phyloP scores from a whole-genome alignment of 305 asterid genomes.

The Solanum hybrid region DNA sequence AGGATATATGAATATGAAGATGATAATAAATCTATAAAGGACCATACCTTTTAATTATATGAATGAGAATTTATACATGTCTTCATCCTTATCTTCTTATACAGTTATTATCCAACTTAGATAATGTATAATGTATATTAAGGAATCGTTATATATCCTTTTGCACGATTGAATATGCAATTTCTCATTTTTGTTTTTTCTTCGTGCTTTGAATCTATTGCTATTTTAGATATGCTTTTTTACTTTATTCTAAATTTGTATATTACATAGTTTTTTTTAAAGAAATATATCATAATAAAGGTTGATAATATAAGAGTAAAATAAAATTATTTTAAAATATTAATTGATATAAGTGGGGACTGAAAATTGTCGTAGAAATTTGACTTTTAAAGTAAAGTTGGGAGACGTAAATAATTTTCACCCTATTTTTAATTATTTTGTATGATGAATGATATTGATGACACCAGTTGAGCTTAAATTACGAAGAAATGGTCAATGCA shows the following conservation, averaged over 20 bases:
- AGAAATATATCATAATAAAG: background rate
- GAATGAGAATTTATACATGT: background rate
- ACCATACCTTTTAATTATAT: background rate
- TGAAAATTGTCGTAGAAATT: background rate
- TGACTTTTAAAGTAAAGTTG: background rate
- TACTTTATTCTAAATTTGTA: background rate
- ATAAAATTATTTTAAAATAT: background rate
- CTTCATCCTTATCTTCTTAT: background rate
- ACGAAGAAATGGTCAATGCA: background rate
- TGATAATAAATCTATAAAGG: background rate
- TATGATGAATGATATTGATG: background rate
- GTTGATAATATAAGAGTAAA: background rate
- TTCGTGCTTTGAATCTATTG: background rate
- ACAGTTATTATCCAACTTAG: constrained; percentile 5
- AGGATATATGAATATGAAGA: background rate
- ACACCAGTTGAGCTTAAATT: background rate
- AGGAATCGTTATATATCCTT: background rate
- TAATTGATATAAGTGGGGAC: background rate
- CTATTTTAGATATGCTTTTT: background rate
- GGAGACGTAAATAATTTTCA: background rate
- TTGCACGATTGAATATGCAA: background rate
- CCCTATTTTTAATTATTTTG: background rate
- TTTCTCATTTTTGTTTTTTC: background rate
- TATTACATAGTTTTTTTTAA: background rate
- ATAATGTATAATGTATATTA: background rate